A percentile compares a stretch with the other conserved stretches of the same genome.
These are phyloP conservation scores for Fraxinus angustifolia DNA, from an alignment of 305 asterid genomes.

Conservation along the genomic window DNA sequence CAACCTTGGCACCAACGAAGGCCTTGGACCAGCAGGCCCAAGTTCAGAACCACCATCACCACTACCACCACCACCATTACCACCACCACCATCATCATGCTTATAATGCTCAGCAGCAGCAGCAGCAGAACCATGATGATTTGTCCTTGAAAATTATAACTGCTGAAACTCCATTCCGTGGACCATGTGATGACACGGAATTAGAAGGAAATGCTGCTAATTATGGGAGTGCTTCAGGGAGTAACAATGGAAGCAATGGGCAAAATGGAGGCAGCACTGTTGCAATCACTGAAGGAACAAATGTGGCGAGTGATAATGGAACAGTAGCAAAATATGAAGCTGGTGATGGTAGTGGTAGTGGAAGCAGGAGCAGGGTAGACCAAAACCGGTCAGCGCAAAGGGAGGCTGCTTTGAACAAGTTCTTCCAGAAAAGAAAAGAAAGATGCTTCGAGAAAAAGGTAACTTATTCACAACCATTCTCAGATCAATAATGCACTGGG, in stretches of 20 bases:
- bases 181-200: background rate
- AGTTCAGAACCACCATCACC: constrained; percentile 27
- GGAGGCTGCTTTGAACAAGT: constrained; percentile 45
- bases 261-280: constrained; percentile 30
- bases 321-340: constrained; percentile 27
- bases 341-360: constrained; percentile 30
- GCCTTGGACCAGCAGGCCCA: constrained; percentile 33
- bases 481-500: background rate
- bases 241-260: constrained; percentile 9
- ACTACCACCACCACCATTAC: constrained; percentile 45
- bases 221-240: background rate
- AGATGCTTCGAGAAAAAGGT: constrained; percentile 56
- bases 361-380: constrained; percentile 32
- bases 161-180: background rate
- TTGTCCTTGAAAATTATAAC: constrained; percentile 22
- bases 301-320: constrained; percentile 30
- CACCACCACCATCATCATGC: constrained; percentile 50
- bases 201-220: background rate
- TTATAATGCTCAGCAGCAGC: constrained; percentile 33
- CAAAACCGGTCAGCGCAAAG: constrained; percentile 36
- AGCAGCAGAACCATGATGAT: constrained; percentile 26
- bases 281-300: constrained; percentile 36
- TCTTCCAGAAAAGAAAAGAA: constrained; percentile 49
- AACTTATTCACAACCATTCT: background rate
- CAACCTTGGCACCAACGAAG: constrained; percentile 23